phyloP scores from a whole-genome alignment of 306 rosid species.

The Dryas alaskensis region DNA sequence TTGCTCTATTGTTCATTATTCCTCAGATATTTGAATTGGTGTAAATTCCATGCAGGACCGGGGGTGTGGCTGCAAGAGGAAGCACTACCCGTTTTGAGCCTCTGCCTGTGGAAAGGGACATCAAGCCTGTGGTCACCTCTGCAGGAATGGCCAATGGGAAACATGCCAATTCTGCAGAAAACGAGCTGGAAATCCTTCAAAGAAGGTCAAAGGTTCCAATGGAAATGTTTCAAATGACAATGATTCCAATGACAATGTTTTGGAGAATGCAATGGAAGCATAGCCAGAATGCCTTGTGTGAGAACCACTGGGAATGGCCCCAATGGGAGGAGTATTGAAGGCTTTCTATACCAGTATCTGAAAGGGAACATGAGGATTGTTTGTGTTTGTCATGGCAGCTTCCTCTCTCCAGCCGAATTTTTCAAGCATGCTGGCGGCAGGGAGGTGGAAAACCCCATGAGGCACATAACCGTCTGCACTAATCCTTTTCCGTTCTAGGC shows the following conservation, averaged over 20 bases:
- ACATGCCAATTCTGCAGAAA: slow-evolving; percentile 3
- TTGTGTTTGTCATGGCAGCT: slow-evolving; percentile 60
- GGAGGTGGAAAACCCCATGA: slow-evolving; percentile 42
- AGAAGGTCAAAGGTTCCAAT: slow-evolving; percentile 27
- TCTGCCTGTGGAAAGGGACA: not conserved
- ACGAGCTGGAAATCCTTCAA: slow-evolving; percentile 17
- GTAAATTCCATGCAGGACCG: slow-evolving; percentile 6
- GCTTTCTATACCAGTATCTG: slow-evolving; percentile 48
- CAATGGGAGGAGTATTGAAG: slow-evolving; percentile 51
- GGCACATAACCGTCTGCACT: slow-evolving; percentile 32
- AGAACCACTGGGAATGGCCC: slow-evolving; percentile 38
- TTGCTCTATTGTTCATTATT: not conserved
- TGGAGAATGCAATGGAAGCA: slow-evolving; percentile 28
- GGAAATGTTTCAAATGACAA: too few relatives aligned
- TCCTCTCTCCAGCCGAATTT: slow-evolving; percentile 32
- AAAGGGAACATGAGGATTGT: slow-evolving; percentile 47
- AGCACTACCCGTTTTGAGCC: not conserved
- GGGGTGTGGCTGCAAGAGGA: too few relatives aligned
- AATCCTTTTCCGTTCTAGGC: slow-evolving; percentile 4
- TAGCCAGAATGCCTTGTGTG: slow-evolving; percentile 50
- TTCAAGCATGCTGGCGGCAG: slow-evolving; percentile 61
- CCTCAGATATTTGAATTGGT: not conserved
- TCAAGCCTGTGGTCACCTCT: not conserved
- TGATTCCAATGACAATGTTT: too few relatives aligned
- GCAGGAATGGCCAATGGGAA: not conserved